These are phyloP conservation scores for Pestalotiopsis sp. DNA, from an alignment of 2,329 filamentous ascomycete genomes.

Conservation along the genomic window DNA sequence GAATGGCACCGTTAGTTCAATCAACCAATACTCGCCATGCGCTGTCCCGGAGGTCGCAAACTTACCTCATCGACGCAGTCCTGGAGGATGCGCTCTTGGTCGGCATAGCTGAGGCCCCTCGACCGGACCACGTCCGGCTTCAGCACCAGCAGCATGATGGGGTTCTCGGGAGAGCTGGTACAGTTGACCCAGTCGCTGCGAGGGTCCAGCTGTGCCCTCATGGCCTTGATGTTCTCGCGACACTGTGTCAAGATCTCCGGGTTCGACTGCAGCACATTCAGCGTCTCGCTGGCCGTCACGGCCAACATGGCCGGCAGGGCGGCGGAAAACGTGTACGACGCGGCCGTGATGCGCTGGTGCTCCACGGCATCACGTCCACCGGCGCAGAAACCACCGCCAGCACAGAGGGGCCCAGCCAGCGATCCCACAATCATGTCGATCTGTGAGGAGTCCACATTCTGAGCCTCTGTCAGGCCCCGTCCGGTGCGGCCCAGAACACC, in stretches of 20 bases:
- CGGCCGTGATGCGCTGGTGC: conserved; percentile 91
- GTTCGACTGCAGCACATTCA: conserved; percentile 82
- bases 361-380: conserved; percentile 89
- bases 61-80: conserved; percentile 96
- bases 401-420: conserved; percentile 85
- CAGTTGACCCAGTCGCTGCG: conserved; percentile 91
- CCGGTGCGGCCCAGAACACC: conserved; percentile 91
- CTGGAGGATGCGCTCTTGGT: conserved; percentile 83
- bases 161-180: conserved; percentile 81
- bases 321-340: conserved; percentile 93
- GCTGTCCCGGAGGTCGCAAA: conserved; percentile 12
- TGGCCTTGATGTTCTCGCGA: conserved; percentile 82
- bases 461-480: conserved; percentile 89
- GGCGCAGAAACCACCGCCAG: conserved; percentile 94
- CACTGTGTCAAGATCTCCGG: conserved; percentile 79
- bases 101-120: conserved; percentile 67
- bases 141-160: conserved; percentile 79
- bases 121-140: conserved; percentile 80
- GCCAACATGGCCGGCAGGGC: conserved; percentile 91
- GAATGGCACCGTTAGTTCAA: conserved; percentile 10
- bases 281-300: conserved; percentile 91
- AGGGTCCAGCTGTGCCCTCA: conserved; percentile 87
- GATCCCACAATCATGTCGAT: conserved; percentile 98
- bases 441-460: conserved; percentile 90
- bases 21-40: background rate